phyloP scores from a whole-genome alignment of 768 basidiomycete genomes.

The Hirschioporus abietinus region DNA sequence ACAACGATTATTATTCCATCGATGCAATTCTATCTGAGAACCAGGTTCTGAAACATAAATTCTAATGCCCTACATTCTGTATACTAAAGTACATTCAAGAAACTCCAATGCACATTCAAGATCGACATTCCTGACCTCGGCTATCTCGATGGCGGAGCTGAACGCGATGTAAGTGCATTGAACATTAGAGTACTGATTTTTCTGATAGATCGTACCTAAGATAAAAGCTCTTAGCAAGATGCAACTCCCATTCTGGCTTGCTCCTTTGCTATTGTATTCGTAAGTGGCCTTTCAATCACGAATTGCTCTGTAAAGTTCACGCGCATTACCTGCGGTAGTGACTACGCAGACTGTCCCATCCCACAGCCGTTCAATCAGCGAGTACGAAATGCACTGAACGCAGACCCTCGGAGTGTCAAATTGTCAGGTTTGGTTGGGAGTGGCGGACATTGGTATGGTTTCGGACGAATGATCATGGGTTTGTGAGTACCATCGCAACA shows the following conservation, averaged over 20 bases:
- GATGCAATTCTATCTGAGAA: slow-evolving; percentile 91
- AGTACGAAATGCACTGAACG: slow-evolving; percentile 83
- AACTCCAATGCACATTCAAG: slow-evolving; percentile 92
- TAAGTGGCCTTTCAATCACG: slow-evolving; percentile 26
- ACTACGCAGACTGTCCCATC: slow-evolving; percentile 86
- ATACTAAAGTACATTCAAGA: slow-evolving; percentile 38
- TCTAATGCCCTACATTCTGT: background rate
- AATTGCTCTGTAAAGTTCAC: background rate
- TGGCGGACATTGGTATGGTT: slow-evolving; percentile 89
- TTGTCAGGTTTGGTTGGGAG: slow-evolving; percentile 80
- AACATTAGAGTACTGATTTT: slow-evolving; percentile 2
- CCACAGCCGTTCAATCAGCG: slow-evolving; percentile 70
- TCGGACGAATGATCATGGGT: slow-evolving; percentile 75
- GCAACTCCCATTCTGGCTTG: slow-evolving; percentile 88
- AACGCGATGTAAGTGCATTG: slow-evolving; percentile 61
- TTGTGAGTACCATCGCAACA: slow-evolving; percentile 46
- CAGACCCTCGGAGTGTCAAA: slow-evolving; percentile 81
- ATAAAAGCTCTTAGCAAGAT: slow-evolving; percentile 73
- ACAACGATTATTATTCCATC: slow-evolving; percentile 88
- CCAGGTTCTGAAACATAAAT: slow-evolving; percentile 46
- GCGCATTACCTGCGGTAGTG: slow-evolving; percentile 35
- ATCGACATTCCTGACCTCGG: slow-evolving; percentile 81
- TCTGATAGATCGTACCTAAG: slow-evolving; percentile 33
- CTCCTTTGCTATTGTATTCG: slow-evolving; percentile 81
- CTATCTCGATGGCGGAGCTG: slow-evolving; percentile 81